Evolutionary conservation across 1,139 yeast genomes (phyloP).

Genomic region (Geotrichum reessii): DNA sequence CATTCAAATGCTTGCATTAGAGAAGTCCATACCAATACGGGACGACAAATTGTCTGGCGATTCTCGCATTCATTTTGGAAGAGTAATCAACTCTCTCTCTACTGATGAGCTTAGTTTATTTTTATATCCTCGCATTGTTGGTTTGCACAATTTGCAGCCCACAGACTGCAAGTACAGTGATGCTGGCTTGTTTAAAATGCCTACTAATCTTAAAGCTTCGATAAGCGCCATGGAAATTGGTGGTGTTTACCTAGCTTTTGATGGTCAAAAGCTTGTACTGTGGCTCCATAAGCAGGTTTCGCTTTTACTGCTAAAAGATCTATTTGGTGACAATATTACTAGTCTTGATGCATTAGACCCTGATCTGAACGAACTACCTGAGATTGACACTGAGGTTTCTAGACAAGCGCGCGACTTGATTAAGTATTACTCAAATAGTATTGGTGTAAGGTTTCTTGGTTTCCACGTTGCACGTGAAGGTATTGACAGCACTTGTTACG

Average conservation of each 20-base stretch:
- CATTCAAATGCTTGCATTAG: constrained; percentile 59
- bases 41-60: constrained; percentile 40
- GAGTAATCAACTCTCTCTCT: constrained; percentile 51
- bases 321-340: constrained; percentile 57
- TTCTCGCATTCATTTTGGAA: constrained; percentile 53
- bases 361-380: constrained; percentile 60
- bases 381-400: constrained; percentile 62
- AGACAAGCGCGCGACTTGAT: constrained; percentile 61
- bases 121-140: constrained; percentile 76
- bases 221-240: constrained; percentile 49
- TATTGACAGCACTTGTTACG: constrained; percentile 55
- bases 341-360: constrained; percentile 46
- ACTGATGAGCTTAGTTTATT: constrained; percentile 56
- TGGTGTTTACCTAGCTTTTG: constrained; percentile 73
- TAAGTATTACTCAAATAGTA: constrained; percentile 42
- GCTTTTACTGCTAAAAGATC: constrained; percentile 60
- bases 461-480: constrained; percentile 62
- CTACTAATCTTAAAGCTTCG: constrained; percentile 48
- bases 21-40: constrained; percentile 62
- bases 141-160: constrained; percentile 60
- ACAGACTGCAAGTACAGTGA: constrained; percentile 43
- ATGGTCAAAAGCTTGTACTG: constrained; percentile 56
- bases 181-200: constrained; percentile 46
- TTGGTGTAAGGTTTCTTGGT: constrained; percentile 44
- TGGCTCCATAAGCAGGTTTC: constrained; percentile 73